Conservation (phyloP, 768 basidiomycete genomes). For the Macrolepiota albuminosa region DNA sequence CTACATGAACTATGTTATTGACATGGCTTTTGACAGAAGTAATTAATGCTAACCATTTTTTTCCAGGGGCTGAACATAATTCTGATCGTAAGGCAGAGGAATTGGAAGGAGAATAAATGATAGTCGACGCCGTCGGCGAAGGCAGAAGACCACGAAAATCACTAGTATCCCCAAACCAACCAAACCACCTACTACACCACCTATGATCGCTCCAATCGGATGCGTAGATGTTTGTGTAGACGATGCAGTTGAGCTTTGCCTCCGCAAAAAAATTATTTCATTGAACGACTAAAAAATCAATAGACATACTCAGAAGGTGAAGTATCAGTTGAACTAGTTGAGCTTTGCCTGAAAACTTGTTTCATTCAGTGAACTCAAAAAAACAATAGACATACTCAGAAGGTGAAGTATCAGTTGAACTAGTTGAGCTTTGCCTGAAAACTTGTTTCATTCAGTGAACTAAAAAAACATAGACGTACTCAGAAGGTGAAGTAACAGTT, state of each 20-base stretch:
- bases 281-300: too few relatives aligned
- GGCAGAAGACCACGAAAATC: too few relatives aligned
- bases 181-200: neutral
- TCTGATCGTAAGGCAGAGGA: neutral
- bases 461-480: too few relatives aligned
- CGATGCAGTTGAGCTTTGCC: neutral
- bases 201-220: neutral
- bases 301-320: too few relatives aligned
- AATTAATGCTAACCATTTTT: neutral
- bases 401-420: too few relatives aligned
- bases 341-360: neutral
- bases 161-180: neutral
- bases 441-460: too few relatives aligned
- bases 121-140: neutral
- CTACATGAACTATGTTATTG: neutral
- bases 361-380: too few relatives aligned
- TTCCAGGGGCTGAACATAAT: neutral
- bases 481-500: neutral
- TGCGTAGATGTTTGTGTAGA: neutral
- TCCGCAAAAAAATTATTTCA: too few relatives aligned
- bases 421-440: too few relatives aligned
- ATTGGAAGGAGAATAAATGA: neutral
- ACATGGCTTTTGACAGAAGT: neutral
- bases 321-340: neutral
- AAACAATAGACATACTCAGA: too few relatives aligned